A percentile compares a stretch with the other conserved stretches of the same genome.
Evolutionary conservation across 2,329 filamentous ascomycete genomes (phyloP).

Genomic region (Sporothrix sp.): DNA sequence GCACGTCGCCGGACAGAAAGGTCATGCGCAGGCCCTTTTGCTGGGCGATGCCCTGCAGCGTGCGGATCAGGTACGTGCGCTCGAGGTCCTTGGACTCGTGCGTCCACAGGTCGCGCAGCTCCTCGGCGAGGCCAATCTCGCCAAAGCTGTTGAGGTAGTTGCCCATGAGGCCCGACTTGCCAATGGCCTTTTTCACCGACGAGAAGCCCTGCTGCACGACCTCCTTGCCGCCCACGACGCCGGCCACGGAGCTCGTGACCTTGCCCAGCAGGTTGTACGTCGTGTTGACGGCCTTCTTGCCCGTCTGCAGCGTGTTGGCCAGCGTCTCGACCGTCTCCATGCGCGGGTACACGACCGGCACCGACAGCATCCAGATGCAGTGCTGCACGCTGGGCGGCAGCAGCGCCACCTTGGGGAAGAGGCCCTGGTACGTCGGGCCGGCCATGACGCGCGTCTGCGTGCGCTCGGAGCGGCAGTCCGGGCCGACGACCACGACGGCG

Average conservation of each 20-base stretch:
- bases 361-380: conserved; percentile 90
- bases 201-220: conserved; percentile 88
- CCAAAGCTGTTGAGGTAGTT: conserved; percentile 93
- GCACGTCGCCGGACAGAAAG: conserved; percentile 87
- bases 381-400: conserved; percentile 90
- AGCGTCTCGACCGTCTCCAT: conserved; percentile 87
- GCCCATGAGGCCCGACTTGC: conserved; percentile 92
- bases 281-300: conserved; percentile 93
- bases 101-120: conserved; percentile 94
- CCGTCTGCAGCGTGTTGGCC: conserved; percentile 81
- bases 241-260: conserved; percentile 87
- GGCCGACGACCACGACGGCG: conserved; percentile 77
- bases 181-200: conserved; percentile 91
- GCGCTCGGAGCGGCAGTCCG: conserved; percentile 84
- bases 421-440: conserved; percentile 90
- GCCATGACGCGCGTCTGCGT: conserved; percentile 88
- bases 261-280: conserved; percentile 95
- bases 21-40: conserved; percentile 96
- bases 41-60: conserved; percentile 86
- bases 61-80: conserved; percentile 90
- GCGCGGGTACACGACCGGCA: conserved; percentile 83
- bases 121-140: conserved; percentile 88
- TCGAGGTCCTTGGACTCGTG: conserved; percentile 97
- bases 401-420: conserved; percentile 90
- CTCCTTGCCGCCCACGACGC: conserved; percentile 89